Evolutionary conservation across 495 filamentous ascomycete species (phyloP).

Genomic region (Xylaria sp.): DNA sequence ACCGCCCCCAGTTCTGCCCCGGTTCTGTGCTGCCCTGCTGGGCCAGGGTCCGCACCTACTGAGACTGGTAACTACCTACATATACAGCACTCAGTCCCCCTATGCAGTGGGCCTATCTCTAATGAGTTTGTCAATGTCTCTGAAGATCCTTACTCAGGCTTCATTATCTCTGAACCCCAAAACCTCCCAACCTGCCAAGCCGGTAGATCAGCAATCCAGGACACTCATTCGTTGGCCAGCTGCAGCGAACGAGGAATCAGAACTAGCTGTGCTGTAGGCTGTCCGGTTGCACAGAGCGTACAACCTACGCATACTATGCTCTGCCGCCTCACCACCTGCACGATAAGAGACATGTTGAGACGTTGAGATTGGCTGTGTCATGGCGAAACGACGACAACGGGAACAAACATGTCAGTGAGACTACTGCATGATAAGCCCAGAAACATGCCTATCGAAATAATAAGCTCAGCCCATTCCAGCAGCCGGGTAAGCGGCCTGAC

Average conservation of each 20-base stretch:
- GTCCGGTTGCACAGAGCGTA: background rate
- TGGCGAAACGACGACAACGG: background rate
- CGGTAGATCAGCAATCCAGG: constrained; percentile 36
- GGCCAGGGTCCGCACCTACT: background rate
- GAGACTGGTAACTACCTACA: too few species aligned
- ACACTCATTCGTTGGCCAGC: constrained; percentile 31
- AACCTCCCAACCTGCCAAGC: constrained; percentile 36
- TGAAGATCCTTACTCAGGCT: constrained; percentile 24
- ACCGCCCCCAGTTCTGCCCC: background rate
- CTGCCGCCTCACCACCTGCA: too few species aligned
- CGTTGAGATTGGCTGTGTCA: too few species aligned
- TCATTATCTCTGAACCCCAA: constrained; percentile 3
- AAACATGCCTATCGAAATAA: constrained; percentile 24
- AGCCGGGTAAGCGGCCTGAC: constrained; percentile 9
- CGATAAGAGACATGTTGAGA: background rate
- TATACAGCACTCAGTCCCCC: too few species aligned
- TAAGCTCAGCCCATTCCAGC: constrained; percentile 21
- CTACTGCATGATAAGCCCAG: constrained; percentile 9
- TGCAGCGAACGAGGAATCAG: background rate
- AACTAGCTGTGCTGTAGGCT: background rate
- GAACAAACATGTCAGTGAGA: background rate
- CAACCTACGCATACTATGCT: background rate
- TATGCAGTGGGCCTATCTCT: background rate
- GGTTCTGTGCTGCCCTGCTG: background rate
- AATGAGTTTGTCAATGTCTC: constrained; percentile 6